Base-by-base conservation (phyloP, 345 rosid species). In the Eucalyptus curtisii region DNA sequence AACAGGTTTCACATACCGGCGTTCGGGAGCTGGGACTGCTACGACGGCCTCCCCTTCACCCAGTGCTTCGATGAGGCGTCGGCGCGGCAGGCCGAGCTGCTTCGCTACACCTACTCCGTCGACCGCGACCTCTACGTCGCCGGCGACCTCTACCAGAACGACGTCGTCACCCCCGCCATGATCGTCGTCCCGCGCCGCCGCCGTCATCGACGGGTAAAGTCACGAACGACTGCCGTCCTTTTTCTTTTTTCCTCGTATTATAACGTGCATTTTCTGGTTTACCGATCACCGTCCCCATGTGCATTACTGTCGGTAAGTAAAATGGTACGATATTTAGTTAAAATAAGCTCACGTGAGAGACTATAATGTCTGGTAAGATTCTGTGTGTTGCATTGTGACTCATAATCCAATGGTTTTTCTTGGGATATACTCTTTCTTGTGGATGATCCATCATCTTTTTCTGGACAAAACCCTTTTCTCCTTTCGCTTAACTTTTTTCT, bases 1-100 rank as follows among this genome's bases (percentile, higher is more conserved):
- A 81, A 89, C 90, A 94, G 97, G 85, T 93, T 92, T 59, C 98
- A 96, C 89, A 96, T 98, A 16, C 99, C 99, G 0, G 98, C 99
- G 10, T 98, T 98, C 86, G 99, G 99, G 13, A 96, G 98, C 96
- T 97, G 99, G 99, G 99, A 98, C 37, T 97, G 99, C 96, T 95
- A 95, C 95, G 95, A 91, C 42, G 96, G 94, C 71, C 93, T 95
- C 42, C 97, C 99, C 0, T 96, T 96, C 91, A 97, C 99, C 87
- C 98, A 97, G 88, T 98, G 99, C 88, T 98, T 98, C 66, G 98
- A 98, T 50, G 92, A 98, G 4, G 96, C 98, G 2, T 92, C 99
- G 4, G 96, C 99, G 0, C 92, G 96, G 49, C 96, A 95, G 24
- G 93, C 95, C 27, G 94, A 97, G 11, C 87, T 93, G 92, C 93